phyloP scores from a whole-genome alignment of 768 basidiomycete species.

The Cystoderma amianthinum region DNA sequence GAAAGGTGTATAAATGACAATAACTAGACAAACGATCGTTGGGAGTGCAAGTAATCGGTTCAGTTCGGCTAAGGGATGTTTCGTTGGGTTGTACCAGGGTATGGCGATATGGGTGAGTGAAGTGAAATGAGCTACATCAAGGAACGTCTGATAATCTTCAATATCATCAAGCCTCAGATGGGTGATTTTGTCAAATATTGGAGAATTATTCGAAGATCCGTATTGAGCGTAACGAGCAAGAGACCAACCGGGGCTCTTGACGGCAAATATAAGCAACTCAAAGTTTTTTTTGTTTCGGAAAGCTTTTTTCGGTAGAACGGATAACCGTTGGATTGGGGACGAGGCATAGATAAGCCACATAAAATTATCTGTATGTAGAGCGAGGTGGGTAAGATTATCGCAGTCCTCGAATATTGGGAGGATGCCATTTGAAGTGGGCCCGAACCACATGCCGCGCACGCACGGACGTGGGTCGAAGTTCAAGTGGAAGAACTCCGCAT shows the following conservation, averaged over 20 bases:
- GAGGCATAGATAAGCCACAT: conserved; percentile 11
- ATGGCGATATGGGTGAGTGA: conserved; percentile 15
- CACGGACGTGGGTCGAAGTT: conserved; percentile 6
- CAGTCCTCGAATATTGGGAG: conserved; percentile 12
- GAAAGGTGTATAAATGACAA: conserved; percentile 11
- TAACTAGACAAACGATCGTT: conserved; percentile 6
- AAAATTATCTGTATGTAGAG: conserved; percentile 12
- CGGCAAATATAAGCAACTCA: conserved; percentile 11
- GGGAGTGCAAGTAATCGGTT: conserved; percentile 7
- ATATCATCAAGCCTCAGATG: conserved; percentile 12
- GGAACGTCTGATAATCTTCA: conserved; percentile 7
- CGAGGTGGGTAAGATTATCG: conserved; percentile 9
- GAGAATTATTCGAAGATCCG: conserved; percentile 4
- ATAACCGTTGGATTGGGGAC: neutral
- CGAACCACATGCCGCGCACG: conserved; percentile 13
- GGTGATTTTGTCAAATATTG: conserved; percentile 12
- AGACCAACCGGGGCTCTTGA: conserved; percentile 8
- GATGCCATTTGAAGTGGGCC: conserved; percentile 9
- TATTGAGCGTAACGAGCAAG: neutral
- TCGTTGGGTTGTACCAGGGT: conserved; percentile 9
- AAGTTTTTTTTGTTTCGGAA: conserved; percentile 7
- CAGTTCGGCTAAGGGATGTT: conserved; percentile 7
- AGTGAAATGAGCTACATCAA: conserved; percentile 10
- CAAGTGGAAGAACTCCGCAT: neutral
- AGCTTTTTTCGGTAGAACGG: neutral